Base-by-base conservation (phyloP, 2,329 filamentous ascomycete species). In the Colletotrichum graminicola region DNA sequence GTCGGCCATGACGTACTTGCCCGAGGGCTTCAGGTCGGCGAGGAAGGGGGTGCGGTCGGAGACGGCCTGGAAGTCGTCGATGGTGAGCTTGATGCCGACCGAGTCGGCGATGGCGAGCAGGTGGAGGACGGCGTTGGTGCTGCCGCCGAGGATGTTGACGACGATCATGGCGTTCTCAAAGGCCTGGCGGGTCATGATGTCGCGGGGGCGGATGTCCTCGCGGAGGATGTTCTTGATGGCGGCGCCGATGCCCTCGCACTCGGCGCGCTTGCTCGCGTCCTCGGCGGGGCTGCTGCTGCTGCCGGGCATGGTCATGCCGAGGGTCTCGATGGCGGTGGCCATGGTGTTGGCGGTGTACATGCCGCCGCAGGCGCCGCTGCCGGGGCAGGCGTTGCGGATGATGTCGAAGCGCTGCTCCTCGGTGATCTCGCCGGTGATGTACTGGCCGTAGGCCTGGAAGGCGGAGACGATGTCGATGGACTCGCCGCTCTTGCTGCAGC, bases 271-370 rank as follows among this genome's bases (percentile, higher is more conserved):
- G 77, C 86, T 87, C 66, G 89, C 84, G 62, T 92, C 91, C 79
- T 93, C 92, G 60, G 93, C 93, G 23, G 93, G 93, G 80, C 90
- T 93, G 77, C 92, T 94, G 71, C 92, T 94, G 76, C 92, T 94
- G 10, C 93, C 93, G 5, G 93, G 92, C n/a, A 96, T 86, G 4
- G 92, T 93, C 88, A 95, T 85, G 36, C 94, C 94, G 87, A 97
- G 94, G 45, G 93, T 93, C 84, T 97, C 94, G 74, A 97, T 94
- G n/a, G 93, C 93, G 0, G 93, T 95, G 6, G 94, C 93, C 93
- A 97, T 95, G 32, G 94, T 97, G 82, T 97, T 97, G 73, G 94
- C 94, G 0, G 94, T 97, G 84, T 94, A 97, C 94, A 97, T 95
- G 75, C 93, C 93, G 74, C 92, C 92, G 75, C 93, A 95, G 47